Conservation (phyloP, 768 basidiomycete genomes). For the Lentinula raphanica region DNA sequence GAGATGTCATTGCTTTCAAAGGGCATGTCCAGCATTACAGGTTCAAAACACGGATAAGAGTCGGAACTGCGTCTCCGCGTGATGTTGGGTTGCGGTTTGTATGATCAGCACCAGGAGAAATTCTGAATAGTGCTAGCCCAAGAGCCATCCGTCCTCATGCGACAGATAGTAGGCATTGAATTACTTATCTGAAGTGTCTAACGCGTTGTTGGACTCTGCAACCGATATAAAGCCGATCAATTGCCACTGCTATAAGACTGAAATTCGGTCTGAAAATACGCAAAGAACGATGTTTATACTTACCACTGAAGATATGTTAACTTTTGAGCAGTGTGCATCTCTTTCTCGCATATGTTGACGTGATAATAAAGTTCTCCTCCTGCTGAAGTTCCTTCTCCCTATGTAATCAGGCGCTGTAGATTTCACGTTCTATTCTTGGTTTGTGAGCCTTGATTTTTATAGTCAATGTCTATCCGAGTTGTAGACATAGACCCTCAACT, state of each 20-base stretch:
- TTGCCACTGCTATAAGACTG: neutral
- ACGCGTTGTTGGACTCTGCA: neutral
- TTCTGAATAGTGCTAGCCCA: neutral
- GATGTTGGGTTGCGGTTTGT: neutral
- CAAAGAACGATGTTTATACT: neutral
- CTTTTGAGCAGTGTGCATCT: too few species aligned
- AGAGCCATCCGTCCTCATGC: neutral
- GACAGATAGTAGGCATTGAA: neutral
- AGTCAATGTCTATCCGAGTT: too few species aligned
- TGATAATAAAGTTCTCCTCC: too few species aligned
- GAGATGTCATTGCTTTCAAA: neutral
- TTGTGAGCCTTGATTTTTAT: too few species aligned
- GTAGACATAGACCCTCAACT: too few species aligned
- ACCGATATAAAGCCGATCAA: constrained; percentile 1
- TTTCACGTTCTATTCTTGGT: too few species aligned
- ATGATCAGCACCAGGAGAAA: neutral
- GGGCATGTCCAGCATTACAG: neutral
- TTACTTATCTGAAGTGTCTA: neutral
- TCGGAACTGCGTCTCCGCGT: constrained; percentile 1
- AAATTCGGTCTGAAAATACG: neutral
- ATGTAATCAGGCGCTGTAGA: too few species aligned
- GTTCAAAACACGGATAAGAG: neutral
- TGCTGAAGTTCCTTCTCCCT: too few species aligned
- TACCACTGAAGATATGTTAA: too few species aligned
- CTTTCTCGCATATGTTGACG: too few species aligned